These are phyloP conservation scores for Camellia oleifera DNA, from an alignment of 179 eudicot genomes.

Conservation along the genomic window DNA sequence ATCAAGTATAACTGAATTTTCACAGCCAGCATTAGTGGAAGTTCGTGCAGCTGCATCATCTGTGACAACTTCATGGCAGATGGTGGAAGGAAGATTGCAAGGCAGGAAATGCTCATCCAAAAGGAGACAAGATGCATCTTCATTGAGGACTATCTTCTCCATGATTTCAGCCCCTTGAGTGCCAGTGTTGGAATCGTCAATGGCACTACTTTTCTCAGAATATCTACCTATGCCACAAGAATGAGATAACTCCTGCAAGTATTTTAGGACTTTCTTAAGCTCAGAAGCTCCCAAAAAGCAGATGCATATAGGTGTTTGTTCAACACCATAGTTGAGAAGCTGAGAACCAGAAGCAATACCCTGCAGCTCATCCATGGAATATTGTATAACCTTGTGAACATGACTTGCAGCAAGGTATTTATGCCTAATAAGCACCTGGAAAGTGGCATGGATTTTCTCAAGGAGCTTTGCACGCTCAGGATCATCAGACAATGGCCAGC, in stretches of 20 bases:
- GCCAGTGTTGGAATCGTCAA: conserved; percentile 39
- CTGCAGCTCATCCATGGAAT: conserved; percentile 71
- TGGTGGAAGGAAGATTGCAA: conserved; percentile 18
- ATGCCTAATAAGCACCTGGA: conserved; percentile 57
- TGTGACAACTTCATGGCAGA: conserved; percentile 4
- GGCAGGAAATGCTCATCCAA: conserved; percentile 61
- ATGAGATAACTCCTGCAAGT: conserved; percentile 70
- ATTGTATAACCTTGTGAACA: conserved; percentile 63
- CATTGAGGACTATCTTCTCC: conserved; percentile 55
- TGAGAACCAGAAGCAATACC: conserved; percentile 65
- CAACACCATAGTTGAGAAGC: conserved; percentile 62
- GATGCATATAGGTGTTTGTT: conserved; percentile 77
- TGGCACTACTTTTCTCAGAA: conserved; percentile 50
- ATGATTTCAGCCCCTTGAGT: conserved; percentile 35
- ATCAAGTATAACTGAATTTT: conserved; percentile 31
- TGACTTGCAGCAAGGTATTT: conserved; percentile 76
- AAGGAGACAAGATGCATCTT: conserved; percentile 56
- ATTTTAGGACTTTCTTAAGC: conserved; percentile 65
- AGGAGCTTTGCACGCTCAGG: conserved; percentile 72
- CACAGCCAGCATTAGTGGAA: conserved; percentile 24
- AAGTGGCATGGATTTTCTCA: conserved; percentile 57
- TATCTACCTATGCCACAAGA: conserved; percentile 67
- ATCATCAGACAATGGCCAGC: conserved; percentile 81
- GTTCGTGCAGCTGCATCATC: conserved; percentile 29
- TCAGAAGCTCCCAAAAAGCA: conserved; percentile 77